Percentiles rank a stretch among this genome's conserved stretches.
Evolutionary conservation across 805 yeast genomes (phyloP).

Genomic region (Hanseniaspora nectarophila): DNA sequence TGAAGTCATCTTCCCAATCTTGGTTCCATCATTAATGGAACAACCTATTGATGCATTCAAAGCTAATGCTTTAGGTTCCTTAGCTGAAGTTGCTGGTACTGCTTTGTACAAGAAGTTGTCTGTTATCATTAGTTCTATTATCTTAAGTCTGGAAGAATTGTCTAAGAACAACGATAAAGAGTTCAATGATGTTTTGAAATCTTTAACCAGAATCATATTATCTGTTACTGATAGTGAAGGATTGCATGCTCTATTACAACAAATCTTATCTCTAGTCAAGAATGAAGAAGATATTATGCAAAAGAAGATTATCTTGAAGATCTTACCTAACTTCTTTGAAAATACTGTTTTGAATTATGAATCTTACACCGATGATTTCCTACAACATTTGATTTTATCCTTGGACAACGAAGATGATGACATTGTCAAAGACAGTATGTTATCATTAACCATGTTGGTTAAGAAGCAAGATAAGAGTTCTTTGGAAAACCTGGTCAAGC

Average conservation of each 20-base stretch:
- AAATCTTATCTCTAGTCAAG: constrained; percentile 61
- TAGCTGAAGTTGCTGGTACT: constrained; percentile 81
- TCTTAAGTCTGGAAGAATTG: constrained; percentile 40
- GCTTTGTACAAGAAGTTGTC: constrained; percentile 65
- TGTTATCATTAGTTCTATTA: constrained; percentile 59
- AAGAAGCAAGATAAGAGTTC: constrained; percentile 63
- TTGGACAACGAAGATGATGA: constrained; percentile 57
- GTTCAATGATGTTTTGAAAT: constrained; percentile 33
- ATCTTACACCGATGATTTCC: constrained; percentile 63
- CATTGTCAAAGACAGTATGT: constrained; percentile 54
- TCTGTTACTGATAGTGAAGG: constrained; percentile 71
- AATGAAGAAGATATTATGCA: constrained; percentile 51
- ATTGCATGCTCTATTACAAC: constrained; percentile 72
- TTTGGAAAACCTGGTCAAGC: constrained; percentile 63
- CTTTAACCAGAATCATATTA: constrained; percentile 59
- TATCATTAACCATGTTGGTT: constrained; percentile 53
- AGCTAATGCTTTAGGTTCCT: constrained; percentile 75
- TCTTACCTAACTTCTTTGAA: constrained; percentile 61
- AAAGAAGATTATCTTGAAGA: constrained; percentile 51
- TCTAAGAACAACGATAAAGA: constrained; percentile 30
- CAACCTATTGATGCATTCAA: constrained; percentile 75
- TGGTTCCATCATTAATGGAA: constrained; percentile 69
- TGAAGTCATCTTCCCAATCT: constrained; percentile 83
- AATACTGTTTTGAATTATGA: constrained; percentile 57
- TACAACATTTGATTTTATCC: constrained; percentile 53